A percentile compares a stretch with the other conserved stretches of the same genome.
Conservation (phyloP, 345 rosid species). For the Syzygium aromaticum region DNA sequence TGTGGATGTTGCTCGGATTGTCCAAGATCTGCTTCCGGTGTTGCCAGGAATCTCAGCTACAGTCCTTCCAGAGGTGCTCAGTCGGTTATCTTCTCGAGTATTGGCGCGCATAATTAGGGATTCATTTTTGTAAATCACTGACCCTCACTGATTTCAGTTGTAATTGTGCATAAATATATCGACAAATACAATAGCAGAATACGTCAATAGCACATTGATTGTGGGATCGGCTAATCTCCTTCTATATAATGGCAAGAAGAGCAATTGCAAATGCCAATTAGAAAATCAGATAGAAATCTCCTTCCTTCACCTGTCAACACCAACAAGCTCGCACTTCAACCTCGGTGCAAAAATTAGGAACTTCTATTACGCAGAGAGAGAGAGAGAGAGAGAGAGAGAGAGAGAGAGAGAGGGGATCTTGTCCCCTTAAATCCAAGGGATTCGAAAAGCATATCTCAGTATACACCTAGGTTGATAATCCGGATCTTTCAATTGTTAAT, state of each 20-base stretch:
- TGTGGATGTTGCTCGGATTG: slow-evolving; percentile 36
- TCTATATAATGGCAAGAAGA: neutral
- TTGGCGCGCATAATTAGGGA: slow-evolving; percentile 73
- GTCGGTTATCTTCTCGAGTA: slow-evolving; percentile 67
- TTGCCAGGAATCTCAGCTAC: slow-evolving; percentile 72
- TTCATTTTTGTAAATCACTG: slow-evolving; percentile 33
- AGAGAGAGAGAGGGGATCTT: neutral
- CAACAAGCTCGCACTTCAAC: neutral
- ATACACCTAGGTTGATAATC: neutral
- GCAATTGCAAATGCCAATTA: neutral
- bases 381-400: neutral
- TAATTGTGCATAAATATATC: neutral
- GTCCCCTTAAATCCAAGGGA: neutral
- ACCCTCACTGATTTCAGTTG: neutral
- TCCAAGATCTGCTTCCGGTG: slow-evolving; percentile 65
- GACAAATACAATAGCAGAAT: neutral
- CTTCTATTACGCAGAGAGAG: neutral
- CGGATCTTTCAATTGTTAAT: neutral
- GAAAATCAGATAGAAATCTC: neutral
- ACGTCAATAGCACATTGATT: neutral
- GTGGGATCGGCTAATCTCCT: neutral
- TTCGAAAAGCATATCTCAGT: neutral
- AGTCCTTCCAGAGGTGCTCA: slow-evolving; percentile 66
- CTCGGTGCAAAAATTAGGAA: neutral
- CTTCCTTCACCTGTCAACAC: neutral